A percentile compares a stretch with the other conserved stretches of the same genome.
Conservation (phyloP, 2,329 filamentous ascomycete species). For the Clathrospora elynae region DNA sequence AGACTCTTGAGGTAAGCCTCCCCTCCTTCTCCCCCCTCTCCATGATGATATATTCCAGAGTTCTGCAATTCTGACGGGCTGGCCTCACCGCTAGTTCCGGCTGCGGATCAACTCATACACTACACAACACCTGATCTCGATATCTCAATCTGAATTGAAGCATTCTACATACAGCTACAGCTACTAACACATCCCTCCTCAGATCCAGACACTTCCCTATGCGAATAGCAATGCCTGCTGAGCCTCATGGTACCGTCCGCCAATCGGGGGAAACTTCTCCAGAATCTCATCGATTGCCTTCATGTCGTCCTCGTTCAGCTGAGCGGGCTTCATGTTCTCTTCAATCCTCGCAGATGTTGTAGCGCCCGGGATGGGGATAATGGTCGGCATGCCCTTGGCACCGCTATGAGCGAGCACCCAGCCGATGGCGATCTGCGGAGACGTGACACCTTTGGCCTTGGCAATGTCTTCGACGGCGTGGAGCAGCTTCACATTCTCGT, state of each 20-base stretch:
- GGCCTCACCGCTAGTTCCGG: conserved; percentile 39
- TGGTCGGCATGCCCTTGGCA: conserved; percentile 59
- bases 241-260: conserved; percentile 47
- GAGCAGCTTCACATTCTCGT: conserved; percentile 68
- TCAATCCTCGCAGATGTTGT: conserved; percentile 60
- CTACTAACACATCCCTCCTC: conserved; percentile 17
- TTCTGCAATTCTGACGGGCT: conserved; percentile 59
- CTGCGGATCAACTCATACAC: conserved; percentile 54
- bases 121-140: conserved; percentile 56
- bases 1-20: conserved; percentile 21
- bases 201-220: conserved; percentile 8
- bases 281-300: conserved; percentile 59
- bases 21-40: background rate
- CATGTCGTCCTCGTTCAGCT: conserved; percentile 55
- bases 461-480: conserved; percentile 64
- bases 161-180: conserved; percentile 7
- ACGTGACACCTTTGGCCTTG: conserved; percentile 61
- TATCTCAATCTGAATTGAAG: background rate
- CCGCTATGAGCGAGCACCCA: conserved; percentile 63
- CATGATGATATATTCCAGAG: conserved; percentile 53
- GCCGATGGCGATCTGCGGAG: conserved; percentile 68
- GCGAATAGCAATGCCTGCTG: conserved; percentile 14
- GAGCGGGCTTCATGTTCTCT: conserved; percentile 67
- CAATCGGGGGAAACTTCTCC: conserved; percentile 52
- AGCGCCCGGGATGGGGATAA: conserved; percentile 71